Conservation (phyloP, 495 filamentous ascomycete genomes). For the Penicillium flavigenum region DNA sequence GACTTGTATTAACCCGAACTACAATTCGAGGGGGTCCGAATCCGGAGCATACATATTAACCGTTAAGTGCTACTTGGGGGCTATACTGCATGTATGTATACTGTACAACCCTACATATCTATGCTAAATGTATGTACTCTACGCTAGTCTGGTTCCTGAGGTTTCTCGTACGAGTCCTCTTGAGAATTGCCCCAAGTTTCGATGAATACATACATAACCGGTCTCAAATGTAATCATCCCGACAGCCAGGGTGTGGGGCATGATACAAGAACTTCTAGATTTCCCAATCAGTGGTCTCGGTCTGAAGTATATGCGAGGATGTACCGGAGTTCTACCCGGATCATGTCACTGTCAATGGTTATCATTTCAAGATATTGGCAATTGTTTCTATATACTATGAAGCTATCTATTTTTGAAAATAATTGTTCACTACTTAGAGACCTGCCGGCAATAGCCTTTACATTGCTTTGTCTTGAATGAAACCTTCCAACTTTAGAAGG, state of each 20-base stretch:
- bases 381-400: neutral
- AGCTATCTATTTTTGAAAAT: too few species aligned
- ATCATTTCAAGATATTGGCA: neutral
- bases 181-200: conserved; percentile 12
- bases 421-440: neutral
- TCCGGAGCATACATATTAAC: conserved; percentile 26
- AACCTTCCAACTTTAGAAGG: neutral
- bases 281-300: conserved; percentile 40
- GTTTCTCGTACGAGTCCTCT: conserved; percentile 15
- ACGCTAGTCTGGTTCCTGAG: neutral
- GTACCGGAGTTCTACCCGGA: conserved; percentile 18
- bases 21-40: conserved; percentile 20
- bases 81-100: neutral
- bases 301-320: conserved; percentile 23
- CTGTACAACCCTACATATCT: neutral
- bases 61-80: conserved; percentile 2
- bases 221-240: conserved; percentile 13
- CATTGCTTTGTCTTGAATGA: conserved; percentile 1
- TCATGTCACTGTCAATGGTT: neutral
- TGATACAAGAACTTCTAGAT: conserved; percentile 20
- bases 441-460: conserved; percentile 4
- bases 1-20: conserved; percentile 12
- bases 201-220: conserved; percentile 3
- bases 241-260: conserved; percentile 26
- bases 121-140: too few species aligned